These are phyloP conservation scores for Penicillium desertorum DNA, from an alignment of 495 filamentous ascomycete species.

Conservation along the genomic window DNA sequence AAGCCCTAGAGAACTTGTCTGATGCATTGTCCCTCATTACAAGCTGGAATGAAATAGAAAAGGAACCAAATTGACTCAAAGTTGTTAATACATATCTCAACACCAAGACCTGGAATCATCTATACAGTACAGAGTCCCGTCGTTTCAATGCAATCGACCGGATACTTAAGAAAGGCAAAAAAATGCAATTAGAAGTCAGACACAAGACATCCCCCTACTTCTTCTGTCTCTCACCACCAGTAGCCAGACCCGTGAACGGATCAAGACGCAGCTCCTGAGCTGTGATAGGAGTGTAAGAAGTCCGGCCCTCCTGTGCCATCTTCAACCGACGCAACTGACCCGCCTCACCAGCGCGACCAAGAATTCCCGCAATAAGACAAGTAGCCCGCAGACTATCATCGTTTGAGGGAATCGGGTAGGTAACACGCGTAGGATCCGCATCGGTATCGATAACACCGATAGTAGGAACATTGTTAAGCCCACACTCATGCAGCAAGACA, in stretches of 20 bases:
- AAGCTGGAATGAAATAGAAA: neutral
- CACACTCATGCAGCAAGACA: conserved; percentile 85
- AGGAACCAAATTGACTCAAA: conserved; percentile 8
- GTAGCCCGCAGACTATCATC: conserved; percentile 88
- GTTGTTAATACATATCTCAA: conserved; percentile 38
- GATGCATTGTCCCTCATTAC: neutral
- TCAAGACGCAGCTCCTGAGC: conserved; percentile 27
- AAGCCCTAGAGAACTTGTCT: neutral
- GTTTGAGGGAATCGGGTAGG: conserved; percentile 95
- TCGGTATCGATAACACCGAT: conserved; percentile 95
- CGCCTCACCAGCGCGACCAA: conserved; percentile 79
- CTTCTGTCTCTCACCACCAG: conserved; percentile 25
- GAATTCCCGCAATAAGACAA: conserved; percentile 76
- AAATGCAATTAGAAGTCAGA: conserved; percentile 12
- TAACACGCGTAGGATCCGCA: conserved; percentile 88
- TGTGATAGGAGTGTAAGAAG: conserved; percentile 55
- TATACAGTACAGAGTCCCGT: conserved; percentile 41
- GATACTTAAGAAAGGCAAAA: conserved; percentile 16
- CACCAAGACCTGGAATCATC: conserved; percentile 31
- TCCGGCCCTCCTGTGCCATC: conserved; percentile 57
- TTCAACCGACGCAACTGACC: conserved; percentile 66
- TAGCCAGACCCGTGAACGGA: conserved; percentile 28
- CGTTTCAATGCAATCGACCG: conserved; percentile 25
- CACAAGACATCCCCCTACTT: conserved; percentile 4
- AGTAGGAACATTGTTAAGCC: conserved; percentile 81